Evolutionary conservation across 106 monocot species (phyloP).

Genomic region (Dendrobium nobile): DNA sequence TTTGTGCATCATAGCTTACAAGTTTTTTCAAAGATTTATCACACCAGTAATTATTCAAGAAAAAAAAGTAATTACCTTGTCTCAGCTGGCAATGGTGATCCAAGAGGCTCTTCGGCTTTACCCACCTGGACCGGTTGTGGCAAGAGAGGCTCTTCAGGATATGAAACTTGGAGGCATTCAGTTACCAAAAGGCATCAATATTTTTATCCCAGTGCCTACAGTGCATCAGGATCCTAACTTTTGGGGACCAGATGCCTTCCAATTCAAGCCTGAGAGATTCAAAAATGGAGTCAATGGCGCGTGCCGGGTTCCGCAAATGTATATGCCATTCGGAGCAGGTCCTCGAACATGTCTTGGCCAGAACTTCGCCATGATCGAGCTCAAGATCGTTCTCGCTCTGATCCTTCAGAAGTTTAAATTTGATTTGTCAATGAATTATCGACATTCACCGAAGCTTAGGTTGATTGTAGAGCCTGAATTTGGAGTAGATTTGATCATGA

Average conservation of each 20-base stretch:
- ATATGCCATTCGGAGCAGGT: constrained; percentile 66
- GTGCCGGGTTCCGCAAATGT: constrained; percentile 43
- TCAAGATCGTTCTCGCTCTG: constrained; percentile 57
- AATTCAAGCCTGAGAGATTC: constrained; percentile 70
- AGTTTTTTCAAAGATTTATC: too few species aligned
- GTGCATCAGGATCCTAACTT: constrained; percentile 42
- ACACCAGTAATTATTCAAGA: too few species aligned
- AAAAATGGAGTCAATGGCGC: constrained; percentile 35
- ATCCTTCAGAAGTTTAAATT: constrained; percentile 53
- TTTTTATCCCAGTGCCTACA: constrained; percentile 29
- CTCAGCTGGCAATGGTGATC: constrained; percentile 70
- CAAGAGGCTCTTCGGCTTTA: constrained; percentile 73
- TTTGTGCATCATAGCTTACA: too few species aligned
- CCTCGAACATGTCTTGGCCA: constrained; percentile 53
- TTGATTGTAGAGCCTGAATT: constrained; percentile 55
- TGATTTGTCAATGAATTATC: constrained; percentile 30
- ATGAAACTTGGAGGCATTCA: constrained; percentile 44
- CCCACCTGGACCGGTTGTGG: constrained; percentile 41
- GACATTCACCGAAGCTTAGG: constrained; percentile 46
- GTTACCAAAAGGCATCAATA: constrained; percentile 49
- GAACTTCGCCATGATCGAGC: constrained; percentile 62
- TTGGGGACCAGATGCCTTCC: constrained; percentile 61
- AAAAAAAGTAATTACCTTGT: background rate
- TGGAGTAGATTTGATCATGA: constrained; percentile 43
- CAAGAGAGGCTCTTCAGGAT: constrained; percentile 53